These are phyloP conservation scores for Skeletonema costatum DNA, from an alignment of 108 stramenopile species.

Conservation along the genomic window DNA sequence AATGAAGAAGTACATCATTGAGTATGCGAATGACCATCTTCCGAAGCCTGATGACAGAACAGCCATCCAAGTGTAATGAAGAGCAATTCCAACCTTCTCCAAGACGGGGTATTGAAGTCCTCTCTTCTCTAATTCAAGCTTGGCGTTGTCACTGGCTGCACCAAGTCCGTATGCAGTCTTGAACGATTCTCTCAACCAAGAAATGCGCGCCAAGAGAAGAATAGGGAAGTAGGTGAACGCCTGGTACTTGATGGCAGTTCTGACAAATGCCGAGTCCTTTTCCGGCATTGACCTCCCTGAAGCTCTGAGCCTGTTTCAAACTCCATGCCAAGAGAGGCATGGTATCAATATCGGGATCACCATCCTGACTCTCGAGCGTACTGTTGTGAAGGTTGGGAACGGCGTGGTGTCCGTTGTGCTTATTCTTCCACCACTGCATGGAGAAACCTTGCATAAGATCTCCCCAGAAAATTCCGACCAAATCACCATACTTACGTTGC, in stretches of 20 bases:
- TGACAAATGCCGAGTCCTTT: constrained; percentile 81
- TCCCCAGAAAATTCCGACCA: constrained; percentile 93
- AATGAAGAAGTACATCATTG: constrained; percentile 68
- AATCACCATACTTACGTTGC: constrained; percentile 91
- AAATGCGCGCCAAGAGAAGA: constrained; percentile 92
- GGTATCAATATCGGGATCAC: constrained; percentile 98
- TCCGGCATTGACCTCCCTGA: constrained; percentile 74
- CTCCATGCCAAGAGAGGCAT: constrained; percentile 99
- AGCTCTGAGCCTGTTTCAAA: constrained; percentile 91
- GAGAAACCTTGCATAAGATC: constrained; percentile 95
- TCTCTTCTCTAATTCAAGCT: constrained; percentile 72
- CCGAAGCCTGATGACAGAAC: constrained; percentile 78
- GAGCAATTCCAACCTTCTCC: constrained; percentile 73
- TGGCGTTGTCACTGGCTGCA: constrained; percentile 82
- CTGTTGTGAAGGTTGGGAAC: constrained; percentile 97
- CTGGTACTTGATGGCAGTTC: constrained; percentile 88
- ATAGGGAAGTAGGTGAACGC: constrained; percentile 96
- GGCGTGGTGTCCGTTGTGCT: constrained; percentile 99
- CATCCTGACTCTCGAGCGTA: constrained; percentile 76
- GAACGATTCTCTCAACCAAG: constrained; percentile 96
- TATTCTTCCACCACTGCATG: constrained; percentile 97
- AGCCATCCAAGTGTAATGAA: constrained; percentile 87
- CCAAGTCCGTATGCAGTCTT: constrained; percentile 91
- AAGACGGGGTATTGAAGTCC: constrained; percentile 84
- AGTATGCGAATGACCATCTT: constrained; percentile 65